A percentile compares a stretch with the other conserved stretches of the same genome.
These are phyloP conservation scores for Chalciporus sphaerocephalus DNA, from an alignment of 768 basidiomycete genomes.

Conservation along the genomic window DNA sequence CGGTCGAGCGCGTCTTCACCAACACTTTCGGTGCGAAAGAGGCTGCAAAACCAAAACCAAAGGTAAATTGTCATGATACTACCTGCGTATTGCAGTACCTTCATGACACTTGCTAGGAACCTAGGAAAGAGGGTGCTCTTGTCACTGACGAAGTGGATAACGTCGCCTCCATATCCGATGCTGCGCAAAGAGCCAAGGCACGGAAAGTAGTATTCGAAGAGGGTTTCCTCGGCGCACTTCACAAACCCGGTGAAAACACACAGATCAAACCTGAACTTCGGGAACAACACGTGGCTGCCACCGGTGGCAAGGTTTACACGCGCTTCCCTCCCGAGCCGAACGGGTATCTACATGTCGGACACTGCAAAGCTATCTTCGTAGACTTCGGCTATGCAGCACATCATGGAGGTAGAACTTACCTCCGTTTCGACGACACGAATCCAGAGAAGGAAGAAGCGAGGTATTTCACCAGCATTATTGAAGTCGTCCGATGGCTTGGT, in stretches of 20 bases:
- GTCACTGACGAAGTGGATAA: constrained; percentile 5
- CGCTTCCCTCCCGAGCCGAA: constrained; percentile 99
- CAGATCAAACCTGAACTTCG: constrained; percentile 77
- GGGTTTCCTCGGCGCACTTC: constrained; percentile 88
- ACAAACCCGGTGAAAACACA: constrained; percentile 91
- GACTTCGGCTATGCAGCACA: constrained; percentile 98
- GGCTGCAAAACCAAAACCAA: constrained; percentile 57
- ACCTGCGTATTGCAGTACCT: background rate
- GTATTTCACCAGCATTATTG: constrained; percentile 95
- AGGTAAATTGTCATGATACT: constrained; percentile 39
- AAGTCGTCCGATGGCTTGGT: constrained; percentile 94
- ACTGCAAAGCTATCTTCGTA: constrained; percentile 97
- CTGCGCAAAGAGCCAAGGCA: constrained; percentile 33
- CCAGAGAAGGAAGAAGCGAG: constrained; percentile 95
- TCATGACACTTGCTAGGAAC: constrained; percentile 34
- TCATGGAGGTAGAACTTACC: constrained; percentile 86
- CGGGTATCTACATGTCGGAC: constrained; percentile 91
- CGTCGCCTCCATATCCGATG: constrained; percentile 32
- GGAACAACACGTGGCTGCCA: constrained; percentile 74
- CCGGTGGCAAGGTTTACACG: constrained; percentile 82
- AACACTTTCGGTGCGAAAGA: constrained; percentile 73
- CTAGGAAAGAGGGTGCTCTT: constrained; percentile 42
- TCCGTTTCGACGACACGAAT: constrained; percentile 98
- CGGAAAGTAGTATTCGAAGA: constrained; percentile 81
- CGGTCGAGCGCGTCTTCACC: constrained; percentile 65